Percentiles rank a stretch among this genome's conserved stretches.
These are phyloP conservation scores for Globisporangium yorkense DNA, from an alignment of 352 stramenopile species.

Conservation along the genomic window DNA sequence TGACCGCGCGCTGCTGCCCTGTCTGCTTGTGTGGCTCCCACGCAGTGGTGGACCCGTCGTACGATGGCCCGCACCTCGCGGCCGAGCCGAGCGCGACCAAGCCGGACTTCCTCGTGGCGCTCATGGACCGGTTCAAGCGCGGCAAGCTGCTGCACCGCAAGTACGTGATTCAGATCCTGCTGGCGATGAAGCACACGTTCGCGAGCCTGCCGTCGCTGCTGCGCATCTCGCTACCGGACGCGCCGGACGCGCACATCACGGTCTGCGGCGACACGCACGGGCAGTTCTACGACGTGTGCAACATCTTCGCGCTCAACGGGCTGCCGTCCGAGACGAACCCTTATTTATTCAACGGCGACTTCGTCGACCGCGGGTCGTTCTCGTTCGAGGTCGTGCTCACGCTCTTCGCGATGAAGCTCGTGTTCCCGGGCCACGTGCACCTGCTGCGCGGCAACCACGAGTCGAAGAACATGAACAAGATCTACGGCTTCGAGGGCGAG, in stretches of 20 bases:
- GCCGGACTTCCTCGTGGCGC: conserved; percentile 84
- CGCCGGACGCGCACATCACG: conserved; percentile 80
- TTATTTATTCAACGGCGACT: conserved; percentile 99
- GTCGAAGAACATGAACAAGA: conserved; percentile 99
- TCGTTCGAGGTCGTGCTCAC: conserved; percentile 98
- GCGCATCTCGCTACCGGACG: conserved; percentile 55
- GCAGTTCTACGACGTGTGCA: conserved; percentile 99
- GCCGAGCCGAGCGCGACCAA: conserved; percentile 49
- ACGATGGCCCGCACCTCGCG: conserved; percentile 71
- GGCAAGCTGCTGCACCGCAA: conserved; percentile 98
- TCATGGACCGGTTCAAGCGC: conserved; percentile 95
- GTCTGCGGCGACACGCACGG: conserved; percentile 99
- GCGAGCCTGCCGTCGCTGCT: conserved; percentile 89
- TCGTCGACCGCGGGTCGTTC: conserved; percentile 98
- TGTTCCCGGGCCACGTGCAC: conserved; percentile 91
- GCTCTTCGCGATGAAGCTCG: conserved; percentile 96
- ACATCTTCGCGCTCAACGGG: conserved; percentile 99
- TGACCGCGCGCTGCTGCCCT: not conserved
- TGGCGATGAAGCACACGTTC: conserved; percentile 91
- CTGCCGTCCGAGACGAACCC: conserved; percentile 92
- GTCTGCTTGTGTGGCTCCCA: too few relatives aligned
- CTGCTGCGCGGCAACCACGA: conserved; percentile 97
- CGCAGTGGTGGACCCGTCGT: conserved; percentile 69
- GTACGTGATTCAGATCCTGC: conserved; percentile 95
- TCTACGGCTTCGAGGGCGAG: conserved; percentile 99